Conservation (phyloP, 163 green algal species). For the Chlorella variabilis region DNA sequence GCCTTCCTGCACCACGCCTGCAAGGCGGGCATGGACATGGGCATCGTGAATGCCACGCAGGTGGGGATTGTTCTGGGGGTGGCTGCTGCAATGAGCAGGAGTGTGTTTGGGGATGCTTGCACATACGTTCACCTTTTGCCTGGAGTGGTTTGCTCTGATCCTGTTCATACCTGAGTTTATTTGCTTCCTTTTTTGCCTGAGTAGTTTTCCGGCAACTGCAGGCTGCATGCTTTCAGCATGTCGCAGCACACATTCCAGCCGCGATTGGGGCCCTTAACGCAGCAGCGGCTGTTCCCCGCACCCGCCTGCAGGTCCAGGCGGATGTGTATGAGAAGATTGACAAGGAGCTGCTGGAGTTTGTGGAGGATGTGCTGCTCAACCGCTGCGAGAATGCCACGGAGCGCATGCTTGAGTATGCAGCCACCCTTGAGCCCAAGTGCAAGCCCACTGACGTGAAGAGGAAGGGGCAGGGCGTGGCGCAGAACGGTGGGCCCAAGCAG, state of each 20-base stretch:
- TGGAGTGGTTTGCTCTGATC: neutral
- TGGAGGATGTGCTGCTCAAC: slow-evolving; percentile 98
- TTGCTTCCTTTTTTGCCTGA: no score
- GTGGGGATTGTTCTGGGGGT: slow-evolving; percentile 45
- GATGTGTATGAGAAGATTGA: slow-evolving; percentile 97
- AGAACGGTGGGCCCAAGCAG: slow-evolving; percentile 24
- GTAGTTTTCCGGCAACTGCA: neutral
- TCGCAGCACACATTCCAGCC: no score
- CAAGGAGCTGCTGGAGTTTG: slow-evolving; percentile 93
- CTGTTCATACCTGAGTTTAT: no score
- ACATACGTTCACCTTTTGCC: no score
- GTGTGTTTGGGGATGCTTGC: no score
- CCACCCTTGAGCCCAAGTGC: slow-evolving; percentile 87
- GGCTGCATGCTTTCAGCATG: neutral
- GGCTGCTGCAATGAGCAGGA: neutral
- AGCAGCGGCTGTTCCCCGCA: neutral
- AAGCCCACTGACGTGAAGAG: slow-evolving; percentile 70
- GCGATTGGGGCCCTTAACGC: no score
- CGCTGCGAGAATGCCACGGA: slow-evolving; percentile 84
- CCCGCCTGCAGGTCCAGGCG: slow-evolving; percentile 73
- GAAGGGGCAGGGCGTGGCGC: slow-evolving; percentile 57
- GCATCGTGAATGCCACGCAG: slow-evolving; percentile 96
- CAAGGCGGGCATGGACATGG: slow-evolving; percentile 98
- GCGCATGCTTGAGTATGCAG: slow-evolving; percentile 91
- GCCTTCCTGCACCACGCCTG: slow-evolving; percentile 97